Percentiles rank a stretch among this genome's conserved stretches.
Evolutionary conservation across 768 basidiomycete genomes (phyloP).

Genomic region (Trametopsis cervina): DNA sequence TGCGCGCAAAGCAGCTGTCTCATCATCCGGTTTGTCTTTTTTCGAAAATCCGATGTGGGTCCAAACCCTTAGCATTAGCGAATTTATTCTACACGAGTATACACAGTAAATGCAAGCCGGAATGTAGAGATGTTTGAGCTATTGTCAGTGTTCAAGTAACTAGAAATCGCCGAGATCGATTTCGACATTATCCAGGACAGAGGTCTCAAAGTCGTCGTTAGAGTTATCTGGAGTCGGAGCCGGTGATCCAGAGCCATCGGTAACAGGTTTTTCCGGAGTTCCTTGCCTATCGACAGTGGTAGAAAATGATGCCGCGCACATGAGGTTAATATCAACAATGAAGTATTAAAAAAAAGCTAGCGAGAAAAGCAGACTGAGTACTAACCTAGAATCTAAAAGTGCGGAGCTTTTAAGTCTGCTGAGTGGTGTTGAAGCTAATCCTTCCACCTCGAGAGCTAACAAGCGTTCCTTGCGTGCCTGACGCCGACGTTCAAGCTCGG

Average conservation of each 20-base stretch:
- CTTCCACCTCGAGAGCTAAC: constrained; percentile 32
- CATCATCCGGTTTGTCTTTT: too few relatives aligned
- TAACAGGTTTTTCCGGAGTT: constrained; percentile 36
- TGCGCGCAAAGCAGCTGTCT: too few relatives aligned
- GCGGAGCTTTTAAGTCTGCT: constrained; percentile 43
- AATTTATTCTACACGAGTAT: background rate
- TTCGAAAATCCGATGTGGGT: too few relatives aligned
- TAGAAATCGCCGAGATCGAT: constrained; percentile 78
- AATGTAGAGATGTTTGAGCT: background rate
- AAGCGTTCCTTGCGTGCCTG: constrained; percentile 45
- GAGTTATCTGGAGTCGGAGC: constrained; percentile 25
- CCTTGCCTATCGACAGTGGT: constrained; percentile 19
- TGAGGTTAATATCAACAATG: constrained; percentile 19
- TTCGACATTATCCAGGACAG: constrained; percentile 60
- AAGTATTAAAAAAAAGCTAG: constrained; percentile 1
- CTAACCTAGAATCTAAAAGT: constrained; percentile 56
- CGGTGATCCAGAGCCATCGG: constrained; percentile 33
- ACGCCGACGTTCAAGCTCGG: constrained; percentile 62
- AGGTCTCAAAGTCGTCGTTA: constrained; percentile 46
- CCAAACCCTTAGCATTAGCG: too few relatives aligned
- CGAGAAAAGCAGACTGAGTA: constrained; percentile 11
- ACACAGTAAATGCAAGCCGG: background rate
- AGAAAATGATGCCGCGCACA: constrained; percentile 14
- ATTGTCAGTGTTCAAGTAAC: background rate
- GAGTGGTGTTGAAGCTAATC: constrained; percentile 44